Evolutionary conservation across 768 basidiomycete species (phyloP).

Genomic region (Boletellus emodensis): DNA sequence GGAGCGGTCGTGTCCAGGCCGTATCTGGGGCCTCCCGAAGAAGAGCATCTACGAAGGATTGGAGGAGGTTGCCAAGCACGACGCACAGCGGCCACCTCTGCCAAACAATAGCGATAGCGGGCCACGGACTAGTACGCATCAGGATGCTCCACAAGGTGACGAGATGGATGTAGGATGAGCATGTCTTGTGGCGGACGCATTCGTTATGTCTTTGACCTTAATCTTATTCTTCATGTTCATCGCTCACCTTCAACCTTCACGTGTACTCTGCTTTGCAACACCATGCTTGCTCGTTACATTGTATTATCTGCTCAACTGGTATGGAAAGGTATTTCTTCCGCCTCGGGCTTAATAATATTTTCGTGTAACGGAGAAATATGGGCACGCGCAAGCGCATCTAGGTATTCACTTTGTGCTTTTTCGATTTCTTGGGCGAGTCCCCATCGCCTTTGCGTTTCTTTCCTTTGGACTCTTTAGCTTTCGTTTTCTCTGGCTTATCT

Average conservation of each 20-base stretch:
- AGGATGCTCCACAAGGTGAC: conserved; percentile 49
- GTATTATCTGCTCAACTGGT: conserved; percentile 14
- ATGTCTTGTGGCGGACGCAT: conserved; percentile 2
- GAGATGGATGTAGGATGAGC: conserved; percentile 67
- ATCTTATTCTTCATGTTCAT: conserved; percentile 30
- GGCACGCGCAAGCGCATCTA: conserved; percentile 4
- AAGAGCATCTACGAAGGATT: conserved; percentile 73
- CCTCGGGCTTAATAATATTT: conserved; percentile 6
- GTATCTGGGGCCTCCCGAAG: conserved; percentile 75
- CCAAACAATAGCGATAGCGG: conserved; percentile 16
- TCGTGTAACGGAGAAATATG: neutral
- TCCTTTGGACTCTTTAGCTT: conserved; percentile 30
- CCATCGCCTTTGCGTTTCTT: conserved; percentile 49
- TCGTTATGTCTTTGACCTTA: conserved; percentile 7
- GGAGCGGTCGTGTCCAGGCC: conserved; percentile 59
- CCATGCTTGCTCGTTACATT: conserved; percentile 22
- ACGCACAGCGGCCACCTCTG: conserved; percentile 27
- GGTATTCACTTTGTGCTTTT: conserved; percentile 38
- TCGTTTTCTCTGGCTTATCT: conserved; percentile 11
- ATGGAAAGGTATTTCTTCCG: conserved; percentile 4
- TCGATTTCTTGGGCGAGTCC: conserved; percentile 44
- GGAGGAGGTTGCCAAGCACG: conserved; percentile 55
- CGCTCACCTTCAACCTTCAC: conserved; percentile 18
- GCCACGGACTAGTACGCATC: conserved; percentile 31
- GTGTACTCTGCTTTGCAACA: conserved; percentile 23